Base-by-base conservation (phyloP, 768 basidiomycete genomes). In the Coprinopsis strossmayeri region DNA sequence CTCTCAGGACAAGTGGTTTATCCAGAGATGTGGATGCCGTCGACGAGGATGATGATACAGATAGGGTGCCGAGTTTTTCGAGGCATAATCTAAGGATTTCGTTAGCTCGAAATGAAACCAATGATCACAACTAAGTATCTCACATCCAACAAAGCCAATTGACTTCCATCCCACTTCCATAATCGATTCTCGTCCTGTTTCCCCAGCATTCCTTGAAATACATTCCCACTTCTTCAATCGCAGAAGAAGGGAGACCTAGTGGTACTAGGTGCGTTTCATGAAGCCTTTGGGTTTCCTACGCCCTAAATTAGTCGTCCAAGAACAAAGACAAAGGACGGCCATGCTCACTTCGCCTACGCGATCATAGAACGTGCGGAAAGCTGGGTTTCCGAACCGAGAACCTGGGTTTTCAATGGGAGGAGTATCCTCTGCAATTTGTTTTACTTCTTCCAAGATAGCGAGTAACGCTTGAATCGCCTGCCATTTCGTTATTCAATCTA, bases 81-180 rank as follows among this genome's bases (percentile, higher is more conserved):
- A 98, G 69, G 59, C 91, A 97, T 32, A 92, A 69, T 53, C 95
- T 97, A 58, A 23, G n/a, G n/a, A 23, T 3, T 3, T 13, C 17
- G 37, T 34, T 15, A 45, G 17, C 32, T n/a, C 44, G 3, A 2
- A 1, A 23, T 27, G 23, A 9, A 37, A 44, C 12, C 7, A 10
- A 25, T 30, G 26, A n/a, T 7, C 45, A 46, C 9, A 0, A 47
- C n/a, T 15, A 12, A 26, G 2, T 53, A n/a, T 70, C 91, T 55
- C 61, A 96, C 94, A 98, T 61, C 93, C 93, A 97, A 59, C 94
- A 97, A 2, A 98, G 51, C 59, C 97, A 99, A 65, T 97, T 95
- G 37, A 98, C 74, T 61, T 99, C 96, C 95, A 98, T 98, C 12
- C 96, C 96, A 58, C 93, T 96, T n/a, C 96, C 96, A 65, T 99